These are phyloP conservation scores for Cyphellophora attinorum DNA, from an alignment of 2,329 filamentous ascomycete species.

Conservation along the genomic window DNA sequence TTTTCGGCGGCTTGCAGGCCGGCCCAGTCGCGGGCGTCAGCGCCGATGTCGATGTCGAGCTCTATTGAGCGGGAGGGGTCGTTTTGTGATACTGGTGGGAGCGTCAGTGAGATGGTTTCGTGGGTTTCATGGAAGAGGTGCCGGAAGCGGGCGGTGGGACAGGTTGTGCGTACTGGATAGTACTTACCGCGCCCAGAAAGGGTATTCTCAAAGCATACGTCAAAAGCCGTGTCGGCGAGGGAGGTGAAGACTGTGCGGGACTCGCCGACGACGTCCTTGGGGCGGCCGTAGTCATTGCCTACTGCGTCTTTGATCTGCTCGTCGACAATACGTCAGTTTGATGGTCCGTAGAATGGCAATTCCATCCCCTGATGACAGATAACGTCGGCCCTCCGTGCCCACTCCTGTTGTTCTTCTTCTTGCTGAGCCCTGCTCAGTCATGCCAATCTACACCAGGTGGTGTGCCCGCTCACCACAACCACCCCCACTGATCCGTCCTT, in stretches of 20 bases:
- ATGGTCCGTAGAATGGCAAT: no score
- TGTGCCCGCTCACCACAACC: no score
- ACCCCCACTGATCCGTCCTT: no score
- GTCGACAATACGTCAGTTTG: no score
- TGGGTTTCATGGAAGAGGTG: not conserved
- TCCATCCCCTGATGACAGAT: no score
- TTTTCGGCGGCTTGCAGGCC: constrained; percentile 95
- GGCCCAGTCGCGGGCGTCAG: constrained; percentile 96
- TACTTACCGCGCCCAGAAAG: constrained; percentile 56
- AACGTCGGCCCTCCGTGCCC: no score
- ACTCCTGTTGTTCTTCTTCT: no score
- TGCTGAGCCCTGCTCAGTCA: no score
- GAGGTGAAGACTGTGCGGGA: constrained; percentile 90
- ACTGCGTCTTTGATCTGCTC: constrained; percentile 86
- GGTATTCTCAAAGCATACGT: constrained; percentile 91
- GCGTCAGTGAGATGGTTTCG: constrained; percentile 4
- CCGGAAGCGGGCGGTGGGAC: not conserved
- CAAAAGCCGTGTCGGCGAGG: constrained; percentile 82
- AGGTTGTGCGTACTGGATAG: not conserved
- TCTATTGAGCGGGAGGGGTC: constrained; percentile 63
- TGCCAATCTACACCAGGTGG: no score
- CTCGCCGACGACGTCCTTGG: constrained; percentile 86
- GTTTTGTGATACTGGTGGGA: constrained; percentile 23
- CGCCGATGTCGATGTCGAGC: constrained; percentile 91
- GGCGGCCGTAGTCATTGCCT: constrained; percentile 89